A percentile compares a stretch with the other conserved stretches of the same genome.
These are phyloP conservation scores for Leavenworthia alabamica DNA, from an alignment of 345 rosid genomes.

Conservation along the genomic window DNA sequence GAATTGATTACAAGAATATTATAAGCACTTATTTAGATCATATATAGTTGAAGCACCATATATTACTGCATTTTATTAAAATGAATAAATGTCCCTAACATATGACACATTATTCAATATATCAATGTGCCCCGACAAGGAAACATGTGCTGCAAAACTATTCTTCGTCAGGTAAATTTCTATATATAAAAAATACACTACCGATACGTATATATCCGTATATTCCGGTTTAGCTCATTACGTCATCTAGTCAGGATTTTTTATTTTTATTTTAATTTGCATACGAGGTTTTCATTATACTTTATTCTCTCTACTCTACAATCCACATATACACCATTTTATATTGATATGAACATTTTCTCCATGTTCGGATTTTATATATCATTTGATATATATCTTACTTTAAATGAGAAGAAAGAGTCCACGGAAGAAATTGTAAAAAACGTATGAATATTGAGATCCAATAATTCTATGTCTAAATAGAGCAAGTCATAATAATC, in stretches of 20 bases:
- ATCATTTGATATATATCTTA: too few relatives aligned
- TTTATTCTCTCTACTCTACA: neutral
- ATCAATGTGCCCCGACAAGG: slow-evolving; percentile 36
- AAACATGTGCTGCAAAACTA: slow-evolving; percentile 31
- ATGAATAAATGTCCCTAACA: slow-evolving; percentile 27
- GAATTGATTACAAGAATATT: neutral
- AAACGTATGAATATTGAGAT: neutral
- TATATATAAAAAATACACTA: slow-evolving; percentile 12
- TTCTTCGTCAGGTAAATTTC: slow-evolving; percentile 17
- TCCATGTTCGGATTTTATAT: too few relatives aligned
- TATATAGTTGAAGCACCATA: neutral
- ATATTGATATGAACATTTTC: neutral
- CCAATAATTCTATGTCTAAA: slow-evolving; percentile 24
- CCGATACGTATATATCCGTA: neutral
- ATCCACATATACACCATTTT: too few relatives aligned
- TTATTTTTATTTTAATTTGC: neutral
- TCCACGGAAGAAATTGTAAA: neutral
- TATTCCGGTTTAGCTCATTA: neutral
- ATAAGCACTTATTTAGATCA: neutral
- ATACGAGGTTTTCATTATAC: slow-evolving; percentile 5
- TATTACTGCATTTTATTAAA: slow-evolving; percentile 22
- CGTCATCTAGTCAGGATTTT: neutral
- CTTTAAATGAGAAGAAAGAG: neutral
- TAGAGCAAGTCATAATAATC: slow-evolving; percentile 31
- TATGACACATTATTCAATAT: slow-evolving; percentile 24